Base-by-base conservation (phyloP, 805 yeast species). In the Spathaspora hagerdaliae region DNA sequence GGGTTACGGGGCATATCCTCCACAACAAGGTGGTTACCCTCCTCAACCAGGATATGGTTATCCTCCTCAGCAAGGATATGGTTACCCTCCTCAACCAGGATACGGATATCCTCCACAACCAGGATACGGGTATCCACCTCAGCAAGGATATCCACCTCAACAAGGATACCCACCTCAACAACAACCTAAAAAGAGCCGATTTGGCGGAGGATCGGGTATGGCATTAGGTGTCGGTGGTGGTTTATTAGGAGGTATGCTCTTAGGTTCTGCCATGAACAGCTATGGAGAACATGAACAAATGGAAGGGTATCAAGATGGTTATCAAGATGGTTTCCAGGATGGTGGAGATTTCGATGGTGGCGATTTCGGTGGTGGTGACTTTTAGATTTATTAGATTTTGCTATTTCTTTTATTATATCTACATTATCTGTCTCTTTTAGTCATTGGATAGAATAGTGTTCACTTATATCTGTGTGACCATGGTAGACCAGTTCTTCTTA, bases 161-260 rank as follows among this genome's bases (percentile, higher is more conserved):
- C 50, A 50, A 49, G 27, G 39, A n/a, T 39, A 14, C 6, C 41
- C 19, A 31, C 59, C 49, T 41, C 57, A 51, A 38, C 58, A 42
- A 36, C 59, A 46, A 38, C 54, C 48, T 27, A 53, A 50, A 39
- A 55, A 45, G 31, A 39, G 63, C 39, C 55, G 76, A 46, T 51
- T 73, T 41, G 81, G 80, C 5, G 54, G 60, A 12, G 58, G 64
- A 39, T 79, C 78, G 10, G 59, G 61, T 29, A 75, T 81, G 66
- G 72, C 71, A 27, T 47, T 71, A 62, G 77, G 75, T 48, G 65
- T 66, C 2, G 74, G 74, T 13, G 77, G 72, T 43, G 89, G 88
- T 62, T 59, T 82, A 44, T 55, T 82, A 7, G 87, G 87, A 46
- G 87, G 87, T 38, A 63, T 77, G 63, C 53, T 81, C 51, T 55